phyloP scores from a whole-genome alignment of 805 yeast species.

The Lachancea waltii region DNA sequence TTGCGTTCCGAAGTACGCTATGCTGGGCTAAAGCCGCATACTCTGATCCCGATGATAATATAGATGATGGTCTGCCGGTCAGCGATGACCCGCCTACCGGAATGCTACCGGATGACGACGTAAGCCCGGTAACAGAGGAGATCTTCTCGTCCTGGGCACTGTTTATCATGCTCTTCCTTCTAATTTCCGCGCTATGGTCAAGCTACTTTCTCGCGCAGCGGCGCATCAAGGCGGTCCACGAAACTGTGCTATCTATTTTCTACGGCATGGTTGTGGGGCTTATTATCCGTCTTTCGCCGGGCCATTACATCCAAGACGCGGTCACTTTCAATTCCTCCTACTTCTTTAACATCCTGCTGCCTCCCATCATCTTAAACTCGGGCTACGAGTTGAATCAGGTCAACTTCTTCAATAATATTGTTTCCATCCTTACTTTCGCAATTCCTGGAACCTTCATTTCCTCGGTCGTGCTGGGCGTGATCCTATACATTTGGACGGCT shows the following conservation, averaged over 20 bases:
- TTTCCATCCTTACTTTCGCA: constrained; percentile 87
- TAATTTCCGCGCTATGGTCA: constrained; percentile 91
- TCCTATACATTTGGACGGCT: constrained; percentile 83
- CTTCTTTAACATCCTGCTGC: constrained; percentile 87
- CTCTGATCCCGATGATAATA: constrained; percentile 28
- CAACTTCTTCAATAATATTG: constrained; percentile 87
- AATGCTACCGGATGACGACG: constrained; percentile 54
- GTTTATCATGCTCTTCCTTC: constrained; percentile 70
- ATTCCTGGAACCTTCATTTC: constrained; percentile 95
- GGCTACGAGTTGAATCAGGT: constrained; percentile 97
- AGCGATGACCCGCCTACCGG: constrained; percentile 34
- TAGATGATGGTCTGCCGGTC: constrained; percentile 36
- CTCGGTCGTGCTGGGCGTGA: constrained; percentile 83
- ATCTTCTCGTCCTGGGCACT: constrained; percentile 97
- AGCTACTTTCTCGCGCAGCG: constrained; percentile 87
- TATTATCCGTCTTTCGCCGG: constrained; percentile 84
- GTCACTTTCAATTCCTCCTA: constrained; percentile 92
- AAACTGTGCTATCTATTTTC: constrained; percentile 90
- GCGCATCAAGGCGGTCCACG: constrained; percentile 92
- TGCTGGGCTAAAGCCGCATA: constrained; percentile 12
- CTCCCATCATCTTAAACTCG: constrained; percentile 92
- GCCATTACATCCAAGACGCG: constrained; percentile 94
- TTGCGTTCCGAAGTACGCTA: constrained; percentile 3
- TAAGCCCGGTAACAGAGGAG: constrained; percentile 88
- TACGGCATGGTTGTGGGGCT: constrained; percentile 96